Evolutionary conservation across 768 basidiomycete species (phyloP).

Genomic region (Tylopilus subfusipes): DNA sequence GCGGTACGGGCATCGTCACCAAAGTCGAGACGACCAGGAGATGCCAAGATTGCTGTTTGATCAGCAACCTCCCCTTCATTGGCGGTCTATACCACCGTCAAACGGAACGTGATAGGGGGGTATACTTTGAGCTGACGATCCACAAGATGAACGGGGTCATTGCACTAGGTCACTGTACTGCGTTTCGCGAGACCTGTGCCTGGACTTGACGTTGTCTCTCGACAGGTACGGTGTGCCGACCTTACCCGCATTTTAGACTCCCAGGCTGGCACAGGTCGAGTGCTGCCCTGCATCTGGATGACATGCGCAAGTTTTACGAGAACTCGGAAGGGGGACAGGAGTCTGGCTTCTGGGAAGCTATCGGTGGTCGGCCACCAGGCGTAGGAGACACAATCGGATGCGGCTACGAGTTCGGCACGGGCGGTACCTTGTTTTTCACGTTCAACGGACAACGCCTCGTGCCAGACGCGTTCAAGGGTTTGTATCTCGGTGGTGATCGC

Average conservation of each 20-base stretch:
- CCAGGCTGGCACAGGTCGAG: conserved; percentile 72
- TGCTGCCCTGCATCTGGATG: conserved; percentile 64
- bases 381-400: conserved; percentile 57
- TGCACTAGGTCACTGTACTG: conserved; percentile 48
- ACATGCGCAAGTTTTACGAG: conserved; percentile 71
- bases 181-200: background rate
- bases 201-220: background rate
- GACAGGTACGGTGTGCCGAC: conserved; percentile 59
- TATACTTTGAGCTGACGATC: conserved; percentile 64
- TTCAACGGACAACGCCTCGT: conserved; percentile 53
- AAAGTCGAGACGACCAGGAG: conserved; percentile 38
- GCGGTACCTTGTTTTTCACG: conserved; percentile 47
- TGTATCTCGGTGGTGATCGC: conserved; percentile 45
- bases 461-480: conserved; percentile 44
- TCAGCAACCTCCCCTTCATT: conserved; percentile 59
- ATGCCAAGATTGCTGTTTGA: conserved; percentile 54
- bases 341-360: conserved; percentile 33
- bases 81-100: conserved; percentile 58
- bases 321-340: conserved; percentile 63
- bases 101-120: conserved; percentile 42
- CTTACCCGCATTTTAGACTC: conserved; percentile 62
- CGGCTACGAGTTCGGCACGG: conserved; percentile 55
- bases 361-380: conserved; percentile 31
- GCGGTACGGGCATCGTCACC: conserved; percentile 26
- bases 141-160: conserved; percentile 54